Evolutionary conservation across 352 stramenopile genomes (phyloP).

Genomic region (Pythium guiyangense): DNA sequence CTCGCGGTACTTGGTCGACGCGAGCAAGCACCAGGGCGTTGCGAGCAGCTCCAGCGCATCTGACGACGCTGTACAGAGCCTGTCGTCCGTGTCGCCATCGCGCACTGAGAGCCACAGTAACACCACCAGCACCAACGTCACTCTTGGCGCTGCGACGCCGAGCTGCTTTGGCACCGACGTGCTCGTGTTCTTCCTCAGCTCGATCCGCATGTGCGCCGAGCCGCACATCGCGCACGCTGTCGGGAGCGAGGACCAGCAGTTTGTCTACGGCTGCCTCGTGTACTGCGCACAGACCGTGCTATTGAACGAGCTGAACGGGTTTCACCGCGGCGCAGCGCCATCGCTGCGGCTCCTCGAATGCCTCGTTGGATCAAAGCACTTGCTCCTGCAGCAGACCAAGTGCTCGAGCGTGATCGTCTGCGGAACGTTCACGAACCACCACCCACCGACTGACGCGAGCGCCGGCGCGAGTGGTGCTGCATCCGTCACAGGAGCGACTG

Average conservation of each 20-base stretch:
- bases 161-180: slow-evolving; percentile 52
- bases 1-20: slow-evolving; percentile 45
- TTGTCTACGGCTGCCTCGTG: slow-evolving; percentile 66
- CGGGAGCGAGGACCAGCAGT: slow-evolving; percentile 54
- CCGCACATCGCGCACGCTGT: slow-evolving; percentile 29
- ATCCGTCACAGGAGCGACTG: not conserved
- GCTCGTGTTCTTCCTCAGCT: slow-evolving; percentile 44
- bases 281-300: slow-evolving; percentile 57
- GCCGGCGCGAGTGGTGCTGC: not conserved
- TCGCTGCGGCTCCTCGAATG: slow-evolving; percentile 31
- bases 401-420: slow-evolving; percentile 58
- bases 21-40: slow-evolving; percentile 37
- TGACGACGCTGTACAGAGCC: not conserved
- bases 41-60: not conserved
- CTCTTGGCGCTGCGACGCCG: not conserved
- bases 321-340: slow-evolving; percentile 23
- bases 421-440: slow-evolving; percentile 15
- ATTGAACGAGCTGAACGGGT: slow-evolving; percentile 48
- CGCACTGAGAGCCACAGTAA: slow-evolving; percentile 9
- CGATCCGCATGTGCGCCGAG: slow-evolving; percentile 35
- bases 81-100: not conserved
- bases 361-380: slow-evolving; percentile 38
- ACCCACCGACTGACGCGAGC: slow-evolving; percentile 7
- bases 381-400: slow-evolving; percentile 63
- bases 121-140: not conserved